Evolutionary conservation across 768 basidiomycete genomes (phyloP).

Genomic region (Suillus sp.): DNA sequence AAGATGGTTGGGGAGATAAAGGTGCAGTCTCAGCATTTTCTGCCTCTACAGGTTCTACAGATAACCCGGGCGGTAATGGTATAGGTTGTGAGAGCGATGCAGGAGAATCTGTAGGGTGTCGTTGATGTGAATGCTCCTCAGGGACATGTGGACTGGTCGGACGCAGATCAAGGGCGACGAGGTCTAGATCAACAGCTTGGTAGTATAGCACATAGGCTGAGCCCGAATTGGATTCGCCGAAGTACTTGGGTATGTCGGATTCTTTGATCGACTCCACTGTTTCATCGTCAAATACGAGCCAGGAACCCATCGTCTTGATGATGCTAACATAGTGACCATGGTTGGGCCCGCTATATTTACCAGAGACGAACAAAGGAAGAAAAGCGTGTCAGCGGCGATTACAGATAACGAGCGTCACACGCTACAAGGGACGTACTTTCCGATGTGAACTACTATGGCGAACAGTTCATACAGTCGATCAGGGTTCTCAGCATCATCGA

Average conservation of each 20-base stretch:
- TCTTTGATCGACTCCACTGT: constrained; percentile 88
- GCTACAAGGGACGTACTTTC: constrained; percentile 69
- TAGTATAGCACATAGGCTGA: constrained; percentile 98
- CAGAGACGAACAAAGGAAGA: constrained; percentile 22
- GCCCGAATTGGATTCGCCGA: constrained; percentile 86
- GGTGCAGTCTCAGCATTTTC: constrained; percentile 18
- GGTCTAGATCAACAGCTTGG: constrained; percentile 88
- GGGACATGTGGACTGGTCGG: constrained; percentile 26
- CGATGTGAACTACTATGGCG: constrained; percentile 98
- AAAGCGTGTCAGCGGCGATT: constrained; percentile 15
- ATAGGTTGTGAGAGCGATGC: constrained; percentile 23
- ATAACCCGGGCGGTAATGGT: constrained; percentile 41
- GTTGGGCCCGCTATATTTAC: constrained; percentile 77
- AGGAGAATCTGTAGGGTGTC: constrained; percentile 30
- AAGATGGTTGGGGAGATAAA: constrained; percentile 25
- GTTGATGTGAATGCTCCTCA: constrained; percentile 17
- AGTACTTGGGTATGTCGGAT: constrained; percentile 88
- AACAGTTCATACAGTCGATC: constrained; percentile 94
- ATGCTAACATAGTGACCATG: constrained; percentile 98
- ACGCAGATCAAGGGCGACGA: constrained; percentile 67
- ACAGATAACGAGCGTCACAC: constrained; percentile 15
- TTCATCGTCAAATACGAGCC: constrained; percentile 97
- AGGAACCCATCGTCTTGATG: constrained; percentile 79
- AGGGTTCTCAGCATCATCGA: constrained; percentile 89
- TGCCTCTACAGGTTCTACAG: constrained; percentile 26